A percentile compares a stretch with the other conserved stretches of the same genome.
These are phyloP conservation scores for Phytophthora lateralis DNA, from an alignment of 352 stramenopile genomes.

Conservation along the genomic window DNA sequence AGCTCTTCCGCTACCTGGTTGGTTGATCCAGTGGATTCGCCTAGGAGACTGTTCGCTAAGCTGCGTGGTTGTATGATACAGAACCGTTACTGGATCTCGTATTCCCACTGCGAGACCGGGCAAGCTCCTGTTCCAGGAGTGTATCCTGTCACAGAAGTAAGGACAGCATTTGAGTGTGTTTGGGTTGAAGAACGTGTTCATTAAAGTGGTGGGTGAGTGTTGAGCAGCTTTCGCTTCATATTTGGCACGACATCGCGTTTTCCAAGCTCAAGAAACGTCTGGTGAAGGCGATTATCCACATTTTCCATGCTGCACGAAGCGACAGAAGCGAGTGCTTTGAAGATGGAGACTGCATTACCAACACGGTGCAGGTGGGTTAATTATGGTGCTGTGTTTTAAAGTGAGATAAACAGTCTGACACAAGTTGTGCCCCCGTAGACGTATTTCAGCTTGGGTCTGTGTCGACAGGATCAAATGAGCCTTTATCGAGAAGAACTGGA, in stretches of 20 bases:
- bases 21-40: not conserved
- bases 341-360: conserved; percentile 69
- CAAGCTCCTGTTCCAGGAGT: conserved; percentile 84
- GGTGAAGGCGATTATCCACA: conserved; percentile 63
- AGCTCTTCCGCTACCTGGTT: conserved; percentile 85
- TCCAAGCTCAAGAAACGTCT: conserved; percentile 73
- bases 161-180: not conserved
- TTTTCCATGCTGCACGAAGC: conserved; percentile 62
- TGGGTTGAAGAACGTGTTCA: not conserved
- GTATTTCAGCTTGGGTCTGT: conserved; percentile 75
- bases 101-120: conserved; percentile 85
- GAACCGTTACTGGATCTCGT: conserved; percentile 90
- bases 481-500: conserved; percentile 84
- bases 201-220: conserved; percentile 4
- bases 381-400: not conserved
- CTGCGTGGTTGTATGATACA: conserved; percentile 10
- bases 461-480: conserved; percentile 80
- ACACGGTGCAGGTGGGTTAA: conserved; percentile 63
- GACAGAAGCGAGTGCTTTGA: conserved; percentile 70
- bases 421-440: conserved; percentile 45
- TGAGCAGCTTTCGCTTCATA: conserved; percentile 76
- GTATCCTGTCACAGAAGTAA: conserved; percentile 82
- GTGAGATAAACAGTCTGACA: not conserved
- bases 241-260: conserved; percentile 86
- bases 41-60: not conserved